Conservation (phyloP, 352 stramenopile genomes). For the Globisporangium solare region DNA sequence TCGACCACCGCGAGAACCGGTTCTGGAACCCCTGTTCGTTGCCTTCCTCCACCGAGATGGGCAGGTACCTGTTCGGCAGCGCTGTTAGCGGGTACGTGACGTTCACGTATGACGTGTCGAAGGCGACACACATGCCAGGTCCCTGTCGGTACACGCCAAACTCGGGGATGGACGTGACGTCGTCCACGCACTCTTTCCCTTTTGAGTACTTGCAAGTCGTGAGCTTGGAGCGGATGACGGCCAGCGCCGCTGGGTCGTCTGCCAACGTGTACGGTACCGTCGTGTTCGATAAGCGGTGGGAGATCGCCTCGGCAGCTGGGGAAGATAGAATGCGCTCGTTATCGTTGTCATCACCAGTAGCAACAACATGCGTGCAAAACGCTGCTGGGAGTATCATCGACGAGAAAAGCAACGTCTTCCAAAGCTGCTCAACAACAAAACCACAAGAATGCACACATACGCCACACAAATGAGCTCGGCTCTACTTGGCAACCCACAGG, state of each 20-base stretch:
- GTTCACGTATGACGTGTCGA: constrained; percentile 63
- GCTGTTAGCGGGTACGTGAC: constrained; percentile 24
- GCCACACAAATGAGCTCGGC: neutral
- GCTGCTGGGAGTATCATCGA: constrained; percentile 33
- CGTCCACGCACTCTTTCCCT: constrained; percentile 48
- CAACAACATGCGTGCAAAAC: neutral
- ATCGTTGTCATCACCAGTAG: neutral
- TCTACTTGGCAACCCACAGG: no score
- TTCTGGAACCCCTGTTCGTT: constrained; percentile 54
- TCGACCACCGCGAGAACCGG: constrained; percentile 67
- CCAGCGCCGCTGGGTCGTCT: constrained; percentile 32
- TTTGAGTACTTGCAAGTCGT: constrained; percentile 70
- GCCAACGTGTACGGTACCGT: constrained; percentile 29
- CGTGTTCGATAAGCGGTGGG: constrained; percentile 11
- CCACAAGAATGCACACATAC: neutral
- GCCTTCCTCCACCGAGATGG: constrained; percentile 51
- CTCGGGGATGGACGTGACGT: constrained; percentile 38
- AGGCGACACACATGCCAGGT: constrained; percentile 44
- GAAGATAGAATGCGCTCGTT: neutral
- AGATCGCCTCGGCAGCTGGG: neutral
- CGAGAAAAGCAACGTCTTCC: constrained; percentile 35
- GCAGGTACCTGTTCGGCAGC: constrained; percentile 58
- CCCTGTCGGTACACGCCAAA: constrained; percentile 53
- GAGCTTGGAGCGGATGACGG: constrained; percentile 35
- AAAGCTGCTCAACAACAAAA: constrained; percentile 16